Evolutionary conservation across 352 stramenopile genomes (phyloP).

Genomic region (Phytophthora melonis): DNA sequence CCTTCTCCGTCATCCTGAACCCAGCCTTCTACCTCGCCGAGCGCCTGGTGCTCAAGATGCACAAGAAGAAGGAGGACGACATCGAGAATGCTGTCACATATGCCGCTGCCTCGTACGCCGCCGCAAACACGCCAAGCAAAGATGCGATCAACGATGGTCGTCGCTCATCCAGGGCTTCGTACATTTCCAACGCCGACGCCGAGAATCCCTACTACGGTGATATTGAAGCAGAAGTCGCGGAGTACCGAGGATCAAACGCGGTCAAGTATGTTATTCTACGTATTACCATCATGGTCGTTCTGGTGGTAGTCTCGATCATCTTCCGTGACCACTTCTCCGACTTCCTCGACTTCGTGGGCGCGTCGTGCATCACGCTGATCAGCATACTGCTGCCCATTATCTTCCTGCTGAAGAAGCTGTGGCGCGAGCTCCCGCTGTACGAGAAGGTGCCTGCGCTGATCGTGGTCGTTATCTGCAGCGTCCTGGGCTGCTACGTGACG

Average conservation of each 20-base stretch:
- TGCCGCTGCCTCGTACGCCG: constrained; percentile 22
- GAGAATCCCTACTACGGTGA: constrained; percentile 39
- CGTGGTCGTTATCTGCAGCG: constrained; percentile 13
- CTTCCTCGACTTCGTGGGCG: constrained; percentile 49
- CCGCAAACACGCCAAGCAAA: constrained; percentile 23
- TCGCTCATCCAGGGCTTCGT: constrained; percentile 45
- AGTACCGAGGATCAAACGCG: constrained; percentile 44
- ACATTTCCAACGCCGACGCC: constrained; percentile 48
- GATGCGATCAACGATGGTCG: constrained; percentile 23
- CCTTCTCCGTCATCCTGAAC: constrained; percentile 47
- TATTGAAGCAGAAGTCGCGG: constrained; percentile 30
- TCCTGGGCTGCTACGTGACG: constrained; percentile 5
- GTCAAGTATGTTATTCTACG: constrained; percentile 52
- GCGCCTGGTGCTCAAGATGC: constrained; percentile 44
- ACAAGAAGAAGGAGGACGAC: constrained; percentile 48
- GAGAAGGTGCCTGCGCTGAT: constrained; percentile 28
- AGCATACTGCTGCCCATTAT: constrained; percentile 52
- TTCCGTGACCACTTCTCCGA: constrained; percentile 48
- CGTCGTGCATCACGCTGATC: constrained; percentile 50
- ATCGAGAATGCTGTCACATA: constrained; percentile 33
- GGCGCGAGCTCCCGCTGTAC: constrained; percentile 25
- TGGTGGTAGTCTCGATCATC: constrained; percentile 44
- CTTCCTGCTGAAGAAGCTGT: constrained; percentile 47
- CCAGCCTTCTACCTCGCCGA: constrained; percentile 49
- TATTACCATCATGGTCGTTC: constrained; percentile 49